Percentiles rank a stretch among this genome's conserved stretches.
Evolutionary conservation across 441 rosid species (phyloP).

Genomic region (Adansonia rubrostipa): DNA sequence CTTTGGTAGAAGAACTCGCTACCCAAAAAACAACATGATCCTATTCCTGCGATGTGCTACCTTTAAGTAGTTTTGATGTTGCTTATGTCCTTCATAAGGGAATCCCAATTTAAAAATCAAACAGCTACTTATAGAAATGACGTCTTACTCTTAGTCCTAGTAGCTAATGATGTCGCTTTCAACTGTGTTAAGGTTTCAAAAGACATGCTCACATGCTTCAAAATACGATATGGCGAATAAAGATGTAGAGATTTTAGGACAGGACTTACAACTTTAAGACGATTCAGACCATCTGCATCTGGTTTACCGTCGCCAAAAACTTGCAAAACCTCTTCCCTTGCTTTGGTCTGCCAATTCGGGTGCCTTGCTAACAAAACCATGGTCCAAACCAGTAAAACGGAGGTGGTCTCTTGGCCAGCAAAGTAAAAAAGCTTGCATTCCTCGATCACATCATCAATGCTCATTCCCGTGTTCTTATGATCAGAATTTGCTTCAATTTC

Average conservation of each 20-base stretch:
- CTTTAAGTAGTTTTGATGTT: too few species aligned
- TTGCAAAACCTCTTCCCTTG: constrained; percentile 42
- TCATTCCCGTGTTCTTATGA: constrained; percentile 28
- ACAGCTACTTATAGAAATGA: not conserved
- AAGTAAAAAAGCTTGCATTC: constrained; percentile 43
- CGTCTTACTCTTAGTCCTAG: not conserved
- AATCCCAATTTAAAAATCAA: too few species aligned
- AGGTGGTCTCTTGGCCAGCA: constrained; percentile 39
- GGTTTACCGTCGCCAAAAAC: constrained; percentile 37
- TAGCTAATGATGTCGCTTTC: too few species aligned
- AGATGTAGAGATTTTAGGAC: too few species aligned
- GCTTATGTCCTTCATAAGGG: not conserved
- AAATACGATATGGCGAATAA: too few species aligned
- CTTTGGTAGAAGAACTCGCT: not conserved
- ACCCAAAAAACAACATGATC: not conserved
- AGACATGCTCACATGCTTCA: not conserved
- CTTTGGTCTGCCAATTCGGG: constrained; percentile 37
- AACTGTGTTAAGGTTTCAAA: not conserved
- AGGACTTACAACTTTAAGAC: constrained; percentile 47
- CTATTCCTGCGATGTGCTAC: not conserved
- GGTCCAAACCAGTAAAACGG: constrained; percentile 34
- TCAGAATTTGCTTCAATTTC: constrained; percentile 28
- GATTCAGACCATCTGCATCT: constrained; percentile 35
- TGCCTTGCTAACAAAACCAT: constrained; percentile 30
- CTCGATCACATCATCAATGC: constrained; percentile 33